These are phyloP conservation scores for Begonia masoniana DNA, from an alignment of 306 rosid genomes.

Conservation along the genomic window DNA sequence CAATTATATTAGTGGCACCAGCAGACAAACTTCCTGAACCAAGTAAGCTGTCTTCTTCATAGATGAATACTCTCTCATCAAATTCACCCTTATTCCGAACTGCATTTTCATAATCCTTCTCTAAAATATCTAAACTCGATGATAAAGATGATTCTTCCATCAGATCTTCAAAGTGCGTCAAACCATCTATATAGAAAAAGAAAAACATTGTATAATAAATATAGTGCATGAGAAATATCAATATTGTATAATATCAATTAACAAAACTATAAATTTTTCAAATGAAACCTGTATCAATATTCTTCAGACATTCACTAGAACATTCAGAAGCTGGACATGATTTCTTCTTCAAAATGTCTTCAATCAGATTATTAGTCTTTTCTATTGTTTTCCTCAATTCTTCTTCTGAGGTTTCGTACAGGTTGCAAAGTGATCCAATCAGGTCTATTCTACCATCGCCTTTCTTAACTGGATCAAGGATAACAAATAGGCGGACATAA, in stretches of 20 bases:
- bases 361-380: constrained; percentile 63
- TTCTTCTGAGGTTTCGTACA: constrained; percentile 65
- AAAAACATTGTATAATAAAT: no score
- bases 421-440: constrained; percentile 76
- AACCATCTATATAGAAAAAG: constrained; percentile 45
- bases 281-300: constrained; percentile 53
- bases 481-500: constrained; percentile 11
- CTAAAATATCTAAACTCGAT: constrained; percentile 52
- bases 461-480: constrained; percentile 43
- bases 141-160: constrained; percentile 55
- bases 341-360: constrained; percentile 63
- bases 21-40: constrained; percentile 74
- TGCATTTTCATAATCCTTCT: constrained; percentile 63
- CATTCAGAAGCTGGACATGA: constrained; percentile 64
- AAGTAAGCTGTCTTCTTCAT: constrained; percentile 77
- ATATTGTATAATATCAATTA: no score
- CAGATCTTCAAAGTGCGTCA: constrained; percentile 67
- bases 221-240: no score
- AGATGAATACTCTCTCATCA: constrained; percentile 83
- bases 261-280: background rate
- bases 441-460: constrained; percentile 68
- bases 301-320: constrained; percentile 48
- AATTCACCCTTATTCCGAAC: constrained; percentile 55
- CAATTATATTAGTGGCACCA: constrained; percentile 37
- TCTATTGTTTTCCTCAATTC: constrained; percentile 73